phyloP scores from a whole-genome alignment of 2,329 filamentous ascomycete species.

The Pezicula rhizophila region DNA sequence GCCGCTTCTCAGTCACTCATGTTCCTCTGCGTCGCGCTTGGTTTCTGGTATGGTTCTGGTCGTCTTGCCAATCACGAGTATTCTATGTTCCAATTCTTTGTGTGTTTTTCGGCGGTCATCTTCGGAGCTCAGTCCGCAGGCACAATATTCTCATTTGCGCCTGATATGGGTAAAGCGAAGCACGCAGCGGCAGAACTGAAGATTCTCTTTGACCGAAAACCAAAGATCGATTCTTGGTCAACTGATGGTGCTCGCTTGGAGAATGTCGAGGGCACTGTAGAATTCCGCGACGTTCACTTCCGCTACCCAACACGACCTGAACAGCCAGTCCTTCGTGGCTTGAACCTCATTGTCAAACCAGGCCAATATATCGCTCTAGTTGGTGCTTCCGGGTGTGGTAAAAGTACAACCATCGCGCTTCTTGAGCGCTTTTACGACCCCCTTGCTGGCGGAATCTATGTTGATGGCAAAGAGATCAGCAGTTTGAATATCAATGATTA shows the following conservation, averaged over 20 bases:
- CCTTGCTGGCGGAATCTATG: slow-evolving; percentile 68
- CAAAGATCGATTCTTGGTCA: slow-evolving; percentile 78
- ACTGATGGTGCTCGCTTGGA: slow-evolving; percentile 57
- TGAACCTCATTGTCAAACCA: slow-evolving; percentile 67
- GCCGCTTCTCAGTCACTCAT: slow-evolving; percentile 78
- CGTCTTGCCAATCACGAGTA: slow-evolving; percentile 69
- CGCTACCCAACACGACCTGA: slow-evolving; percentile 87
- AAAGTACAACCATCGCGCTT: slow-evolving; percentile 86
- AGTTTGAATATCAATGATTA: slow-evolving; percentile 81
- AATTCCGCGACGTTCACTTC: slow-evolving; percentile 92
- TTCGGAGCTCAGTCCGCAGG: slow-evolving; percentile 91
- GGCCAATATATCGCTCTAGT: slow-evolving; percentile 86
- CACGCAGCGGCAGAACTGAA: slow-evolving; percentile 77
- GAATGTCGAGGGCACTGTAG: slow-evolving; percentile 67
- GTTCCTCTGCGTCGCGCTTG: slow-evolving; percentile 78
- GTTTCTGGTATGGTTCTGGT: slow-evolving; percentile 87
- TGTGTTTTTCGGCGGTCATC: slow-evolving; percentile 81
- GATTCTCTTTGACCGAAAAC: slow-evolving; percentile 74
- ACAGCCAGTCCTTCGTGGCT: slow-evolving; percentile 82
- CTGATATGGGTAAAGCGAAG: slow-evolving; percentile 87
- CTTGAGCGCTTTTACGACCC: slow-evolving; percentile 95
- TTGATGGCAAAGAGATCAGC: slow-evolving; percentile 80
- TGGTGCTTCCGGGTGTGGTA: slow-evolving; percentile 90
- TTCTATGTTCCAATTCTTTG: slow-evolving; percentile 79
- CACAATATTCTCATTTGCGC: slow-evolving; percentile 81